phyloP scores from a whole-genome alignment of 352 stramenopile genomes.

The Aphanomyces stellatus region DNA sequence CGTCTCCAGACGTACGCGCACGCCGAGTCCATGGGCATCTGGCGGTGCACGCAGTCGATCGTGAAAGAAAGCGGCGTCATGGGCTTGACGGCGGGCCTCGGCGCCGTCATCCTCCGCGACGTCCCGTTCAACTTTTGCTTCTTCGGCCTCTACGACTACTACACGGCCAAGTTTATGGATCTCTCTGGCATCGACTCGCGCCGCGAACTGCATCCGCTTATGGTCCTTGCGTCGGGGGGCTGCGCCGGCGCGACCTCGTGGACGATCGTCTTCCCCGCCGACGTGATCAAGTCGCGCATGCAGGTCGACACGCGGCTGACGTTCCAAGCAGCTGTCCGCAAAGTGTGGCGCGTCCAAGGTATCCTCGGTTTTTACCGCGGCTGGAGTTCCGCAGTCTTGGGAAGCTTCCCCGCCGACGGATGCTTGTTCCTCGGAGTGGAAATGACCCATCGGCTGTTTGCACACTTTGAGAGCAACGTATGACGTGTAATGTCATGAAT shows the following conservation, averaged over 20 bases:
- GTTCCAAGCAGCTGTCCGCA: slow-evolving; percentile 39
- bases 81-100: slow-evolving; percentile 75
- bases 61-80: slow-evolving; percentile 43
- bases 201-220: slow-evolving; percentile 57
- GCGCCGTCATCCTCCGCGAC: slow-evolving; percentile 71
- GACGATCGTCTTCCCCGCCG: slow-evolving; percentile 79
- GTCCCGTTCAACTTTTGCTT: slow-evolving; percentile 89
- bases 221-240: slow-evolving; percentile 68
- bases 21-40: slow-evolving; percentile 17
- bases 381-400: slow-evolving; percentile 75
- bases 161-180: slow-evolving; percentile 43
- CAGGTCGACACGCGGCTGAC: slow-evolving; percentile 34
- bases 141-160: slow-evolving; percentile 76
- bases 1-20: slow-evolving; percentile 46
- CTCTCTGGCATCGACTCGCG: slow-evolving; percentile 49
- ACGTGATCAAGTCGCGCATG: slow-evolving; percentile 81
- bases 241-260: slow-evolving; percentile 70
- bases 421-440: slow-evolving; percentile 86
- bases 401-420: slow-evolving; percentile 82
- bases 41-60: background rate
- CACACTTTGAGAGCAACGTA: slow-evolving; percentile 9
- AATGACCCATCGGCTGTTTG: slow-evolving; percentile 74
- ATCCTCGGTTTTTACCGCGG: slow-evolving; percentile 74
- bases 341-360: slow-evolving; percentile 61
- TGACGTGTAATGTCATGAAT: background rate